Evolutionary conservation across 1,284 basidiomycete genomes (phyloP).

Genomic region (Ceratobasidium sp.): DNA sequence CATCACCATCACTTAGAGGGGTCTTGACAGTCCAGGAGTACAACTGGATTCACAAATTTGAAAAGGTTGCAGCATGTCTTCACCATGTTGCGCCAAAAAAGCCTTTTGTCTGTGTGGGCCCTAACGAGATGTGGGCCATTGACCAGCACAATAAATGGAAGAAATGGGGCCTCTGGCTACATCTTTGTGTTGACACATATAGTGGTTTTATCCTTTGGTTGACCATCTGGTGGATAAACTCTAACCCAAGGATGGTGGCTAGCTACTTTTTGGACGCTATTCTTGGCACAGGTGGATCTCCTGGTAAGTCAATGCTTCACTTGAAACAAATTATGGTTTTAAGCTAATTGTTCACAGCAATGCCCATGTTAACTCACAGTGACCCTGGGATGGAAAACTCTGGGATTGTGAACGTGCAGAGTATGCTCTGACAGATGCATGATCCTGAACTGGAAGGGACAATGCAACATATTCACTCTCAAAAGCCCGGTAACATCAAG

Average conservation of each 20-base stretch:
- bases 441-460: slow-evolving; percentile 58
- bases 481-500: slow-evolving; percentile 58
- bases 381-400: slow-evolving; percentile 61
- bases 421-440: slow-evolving; percentile 56
- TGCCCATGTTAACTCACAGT: slow-evolving; percentile 60
- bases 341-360: slow-evolving; percentile 43
- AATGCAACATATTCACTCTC: slow-evolving; percentile 59
- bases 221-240: slow-evolving; percentile 63
- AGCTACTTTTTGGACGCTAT: slow-evolving; percentile 57
- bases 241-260: slow-evolving; percentile 59
- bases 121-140: slow-evolving; percentile 59
- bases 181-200: slow-evolving; percentile 59
- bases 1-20: too few species aligned
- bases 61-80: background rate
- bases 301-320: slow-evolving; percentile 42
- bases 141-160: slow-evolving; percentile 65
- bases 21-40: background rate
- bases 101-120: slow-evolving; percentile 55
- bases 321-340: background rate
- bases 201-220: slow-evolving; percentile 58
- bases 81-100: background rate
- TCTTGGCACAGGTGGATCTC: slow-evolving; percentile 48
- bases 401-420: slow-evolving; percentile 60
- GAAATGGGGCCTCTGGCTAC: slow-evolving; percentile 59
- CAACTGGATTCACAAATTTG: background rate